phyloP scores from a whole-genome alignment of 2,329 filamentous ascomycete genomes.

The Fusarium keratoplasticum region DNA sequence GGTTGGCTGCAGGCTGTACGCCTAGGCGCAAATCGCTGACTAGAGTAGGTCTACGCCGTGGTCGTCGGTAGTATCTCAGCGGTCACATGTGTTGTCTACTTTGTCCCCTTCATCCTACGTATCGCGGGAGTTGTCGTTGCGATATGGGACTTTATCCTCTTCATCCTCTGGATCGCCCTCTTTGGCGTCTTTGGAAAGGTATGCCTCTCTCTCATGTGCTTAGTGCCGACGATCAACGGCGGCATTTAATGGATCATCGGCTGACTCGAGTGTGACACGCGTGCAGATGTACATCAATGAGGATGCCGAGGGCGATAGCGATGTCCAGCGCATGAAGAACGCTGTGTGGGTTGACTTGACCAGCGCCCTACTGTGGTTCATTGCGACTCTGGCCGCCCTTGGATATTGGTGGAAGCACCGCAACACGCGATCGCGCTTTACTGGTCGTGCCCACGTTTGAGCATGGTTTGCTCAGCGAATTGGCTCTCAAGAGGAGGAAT shows the following conservation, averaged over 20 bases:
- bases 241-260: conserved; percentile 5
- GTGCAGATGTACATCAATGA: conserved; percentile 76
- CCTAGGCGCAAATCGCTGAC: conserved; percentile 17
- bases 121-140: conserved; percentile 64
- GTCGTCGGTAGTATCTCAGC: conserved; percentile 75
- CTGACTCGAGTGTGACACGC: conserved; percentile 21
- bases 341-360: conserved; percentile 86
- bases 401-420: conserved; percentile 70
- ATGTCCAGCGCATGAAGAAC: conserved; percentile 82
- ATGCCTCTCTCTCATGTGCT: conserved; percentile 22
- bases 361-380: conserved; percentile 81
- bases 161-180: conserved; percentile 82
- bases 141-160: conserved; percentile 77
- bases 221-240: conserved; percentile 7
- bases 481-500: conserved; percentile 5
- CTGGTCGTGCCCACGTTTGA: conserved; percentile 68
- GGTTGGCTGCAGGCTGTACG: neutral
- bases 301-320: conserved; percentile 70
- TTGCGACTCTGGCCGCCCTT: conserved; percentile 66
- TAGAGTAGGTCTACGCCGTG: conserved; percentile 73
- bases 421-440: conserved; percentile 65
- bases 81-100: conserved; percentile 73
- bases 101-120: conserved; percentile 70
- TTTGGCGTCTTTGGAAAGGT: conserved; percentile 86
- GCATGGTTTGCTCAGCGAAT: neutral